phyloP scores from a whole-genome alignment of 305 asterid genomes.

The Fraxinus dipetala region DNA sequence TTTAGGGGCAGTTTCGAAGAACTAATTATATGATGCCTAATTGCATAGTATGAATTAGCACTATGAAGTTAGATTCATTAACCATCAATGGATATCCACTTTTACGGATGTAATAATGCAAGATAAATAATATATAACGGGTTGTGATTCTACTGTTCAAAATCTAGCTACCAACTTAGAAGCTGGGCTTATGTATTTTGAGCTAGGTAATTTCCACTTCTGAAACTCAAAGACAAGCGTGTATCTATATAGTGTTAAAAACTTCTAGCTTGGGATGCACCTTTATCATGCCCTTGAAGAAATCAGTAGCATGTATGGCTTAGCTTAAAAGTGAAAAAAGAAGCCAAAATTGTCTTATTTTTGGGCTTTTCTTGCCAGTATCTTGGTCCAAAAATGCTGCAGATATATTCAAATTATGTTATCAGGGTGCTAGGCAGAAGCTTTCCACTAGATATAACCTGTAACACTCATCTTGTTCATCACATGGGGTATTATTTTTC shows the following conservation, averaged over 20 bases:
- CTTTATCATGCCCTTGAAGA: neutral
- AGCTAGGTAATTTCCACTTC: neutral
- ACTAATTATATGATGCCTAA: neutral
- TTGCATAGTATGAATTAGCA: neutral
- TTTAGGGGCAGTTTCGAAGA: neutral
- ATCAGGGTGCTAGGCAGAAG: neutral
- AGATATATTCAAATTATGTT: neutral
- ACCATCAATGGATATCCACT: neutral
- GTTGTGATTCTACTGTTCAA: neutral
- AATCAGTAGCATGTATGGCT: neutral
- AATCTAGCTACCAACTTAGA: neutral
- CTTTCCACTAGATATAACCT: neutral
- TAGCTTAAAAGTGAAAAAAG: neutral
- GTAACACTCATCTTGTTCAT: neutral
- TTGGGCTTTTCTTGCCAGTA: neutral
- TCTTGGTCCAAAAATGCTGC: neutral
- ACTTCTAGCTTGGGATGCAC: neutral
- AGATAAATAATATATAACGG: neutral
- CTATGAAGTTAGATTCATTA: neutral
- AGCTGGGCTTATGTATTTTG: neutral
- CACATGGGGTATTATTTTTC: neutral
- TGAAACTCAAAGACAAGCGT: neutral
- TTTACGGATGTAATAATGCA: constrained; percentile 7
- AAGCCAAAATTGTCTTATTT: neutral
- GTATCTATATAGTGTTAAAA: neutral